These are phyloP conservation scores for Paulownia fortunei DNA, from an alignment of 257 asterid genomes.

Conservation along the genomic window DNA sequence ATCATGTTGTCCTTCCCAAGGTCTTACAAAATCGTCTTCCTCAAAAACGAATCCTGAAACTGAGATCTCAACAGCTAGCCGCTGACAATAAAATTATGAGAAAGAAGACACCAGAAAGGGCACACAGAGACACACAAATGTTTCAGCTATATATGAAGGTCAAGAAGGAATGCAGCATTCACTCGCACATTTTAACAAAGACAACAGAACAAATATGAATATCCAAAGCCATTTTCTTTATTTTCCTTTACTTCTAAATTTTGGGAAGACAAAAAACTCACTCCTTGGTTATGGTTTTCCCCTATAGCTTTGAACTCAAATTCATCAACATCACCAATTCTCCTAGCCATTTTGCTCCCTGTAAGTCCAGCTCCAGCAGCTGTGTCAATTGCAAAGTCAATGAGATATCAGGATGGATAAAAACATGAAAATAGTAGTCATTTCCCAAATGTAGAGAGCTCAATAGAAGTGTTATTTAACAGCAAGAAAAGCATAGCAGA, in stretches of 20 bases:
- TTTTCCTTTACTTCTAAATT: not conserved
- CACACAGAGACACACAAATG: not conserved
- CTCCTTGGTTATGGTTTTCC: conserved; percentile 95
- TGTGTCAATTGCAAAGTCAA: conserved; percentile 37
- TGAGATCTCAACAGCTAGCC: conserved; percentile 88
- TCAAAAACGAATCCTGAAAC: conserved; percentile 89
- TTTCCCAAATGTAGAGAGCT: not conserved
- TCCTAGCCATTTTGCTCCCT: conserved; percentile 90
- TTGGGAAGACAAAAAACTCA: conserved; percentile 44
- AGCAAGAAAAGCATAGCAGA: conserved; percentile 13
- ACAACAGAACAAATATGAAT: not conserved
- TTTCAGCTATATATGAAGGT: not conserved
- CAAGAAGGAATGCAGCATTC: not conserved
- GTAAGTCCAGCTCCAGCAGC: conserved; percentile 99
- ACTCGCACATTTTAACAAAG: conserved; percentile 4
- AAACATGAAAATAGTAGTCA: not conserved
- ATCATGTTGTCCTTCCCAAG: conserved; percentile 82
- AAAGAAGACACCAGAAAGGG: not conserved
- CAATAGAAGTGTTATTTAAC: not conserved
- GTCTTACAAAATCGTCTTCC: conserved; percentile 78
- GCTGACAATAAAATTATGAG: conserved; percentile 42
- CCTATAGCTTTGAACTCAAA: conserved; percentile 91
- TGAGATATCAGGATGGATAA: not conserved
- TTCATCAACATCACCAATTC: conserved; percentile 93
- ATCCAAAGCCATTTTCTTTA: not conserved